A percentile compares a stretch with the other conserved stretches of the same genome.
phyloP scores from a whole-genome alignment of 2,329 filamentous ascomycete species.

The Cordyceps javanica region DNA sequence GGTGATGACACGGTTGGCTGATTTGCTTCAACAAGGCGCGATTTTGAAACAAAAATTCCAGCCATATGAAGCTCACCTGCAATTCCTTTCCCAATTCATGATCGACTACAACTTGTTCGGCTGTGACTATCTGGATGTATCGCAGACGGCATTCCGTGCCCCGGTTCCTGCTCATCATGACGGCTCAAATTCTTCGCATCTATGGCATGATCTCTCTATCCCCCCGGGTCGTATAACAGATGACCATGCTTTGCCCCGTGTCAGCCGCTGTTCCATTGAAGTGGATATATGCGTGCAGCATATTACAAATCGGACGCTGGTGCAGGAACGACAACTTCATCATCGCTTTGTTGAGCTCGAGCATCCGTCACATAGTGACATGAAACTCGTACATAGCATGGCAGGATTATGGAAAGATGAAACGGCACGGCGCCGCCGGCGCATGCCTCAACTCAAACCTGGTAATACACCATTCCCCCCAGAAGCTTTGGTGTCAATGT shows the following conservation, averaged over 20 bases:
- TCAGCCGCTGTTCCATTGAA: slow-evolving; percentile 84
- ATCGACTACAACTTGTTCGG: slow-evolving; percentile 96
- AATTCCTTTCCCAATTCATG: slow-evolving; percentile 96
- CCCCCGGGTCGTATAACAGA: slow-evolving; percentile 43
- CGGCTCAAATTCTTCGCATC: slow-evolving; percentile 52
- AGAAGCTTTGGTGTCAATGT: slow-evolving; percentile 83
- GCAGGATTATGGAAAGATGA: slow-evolving; percentile 90
- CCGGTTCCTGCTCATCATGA: slow-evolving; percentile 68
- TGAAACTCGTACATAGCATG: slow-evolving; percentile 91
- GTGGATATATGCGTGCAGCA: slow-evolving; percentile 85
- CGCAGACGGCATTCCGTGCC: slow-evolving; percentile 63
- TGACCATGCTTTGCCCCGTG: slow-evolving; percentile 59
- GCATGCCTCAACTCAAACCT: slow-evolving; percentile 57
- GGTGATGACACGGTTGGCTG: slow-evolving; percentile 79
- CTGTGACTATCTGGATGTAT: slow-evolving; percentile 75
- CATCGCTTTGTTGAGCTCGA: slow-evolving; percentile 77
- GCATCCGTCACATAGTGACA: slow-evolving; percentile 54
- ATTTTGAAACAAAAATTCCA: slow-evolving; percentile 81
- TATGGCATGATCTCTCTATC: slow-evolving; percentile 77
- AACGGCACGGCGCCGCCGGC: slow-evolving; percentile 67
- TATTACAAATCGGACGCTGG: slow-evolving; percentile 73
- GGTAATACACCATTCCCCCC: slow-evolving; percentile 71
- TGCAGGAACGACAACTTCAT: slow-evolving; percentile 73
- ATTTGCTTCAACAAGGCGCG: slow-evolving; percentile 80
- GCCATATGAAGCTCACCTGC: slow-evolving; percentile 88